Evolutionary conservation across 495 filamentous ascomycete genomes (phyloP), one percentile per base, ranked within the genome.

Genomic region (Rusavskia elegans): DNA sequence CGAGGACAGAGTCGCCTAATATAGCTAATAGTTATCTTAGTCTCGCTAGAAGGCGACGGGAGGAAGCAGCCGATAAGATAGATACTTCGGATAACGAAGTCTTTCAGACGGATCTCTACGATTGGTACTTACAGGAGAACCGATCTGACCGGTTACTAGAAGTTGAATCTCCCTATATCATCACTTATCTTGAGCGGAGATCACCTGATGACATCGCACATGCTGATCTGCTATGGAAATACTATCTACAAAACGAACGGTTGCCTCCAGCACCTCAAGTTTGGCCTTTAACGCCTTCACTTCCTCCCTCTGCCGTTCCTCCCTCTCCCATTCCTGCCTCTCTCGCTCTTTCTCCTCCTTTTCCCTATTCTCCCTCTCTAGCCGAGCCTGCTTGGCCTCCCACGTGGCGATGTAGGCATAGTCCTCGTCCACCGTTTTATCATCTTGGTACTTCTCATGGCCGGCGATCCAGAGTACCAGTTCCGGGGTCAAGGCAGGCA

Each of bases 21-120:
- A 67, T 79, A 46, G 67, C 87, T 29, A 88, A 96, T 58, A 89
- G 90, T 32, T 80, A 85, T 54, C 73, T 75, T 16, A 88, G 86
- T 0, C 63, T 81, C 3, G 75, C 81, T 38, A 82, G 82, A 7
- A 89, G 81, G 36, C 83, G 90, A 55, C 78, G 84, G 55, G 76
- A 76, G 50, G 92, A 99, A 66, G 89, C 92, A 0, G 93, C 95
- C 66, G 75, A 75, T 45, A 81, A 93, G 0, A 83, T 97, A 60
- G 82, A 92, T 59, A 78, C 73, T 45, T 95, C 89, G 0, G 72
- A 76, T 9, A 93, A 99, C 57, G 87, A 95, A 57, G 81, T 95
- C 1, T 99, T 97, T 67, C 79, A 97, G 64, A 90, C 85, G 27
- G 83, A 87, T 57, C 73, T 99, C 49, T 99, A 96, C 62, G 92